Evolutionary conservation across 192 early-diverging fungal species (phyloP).

Genomic region (Coemansia sp.): DNA sequence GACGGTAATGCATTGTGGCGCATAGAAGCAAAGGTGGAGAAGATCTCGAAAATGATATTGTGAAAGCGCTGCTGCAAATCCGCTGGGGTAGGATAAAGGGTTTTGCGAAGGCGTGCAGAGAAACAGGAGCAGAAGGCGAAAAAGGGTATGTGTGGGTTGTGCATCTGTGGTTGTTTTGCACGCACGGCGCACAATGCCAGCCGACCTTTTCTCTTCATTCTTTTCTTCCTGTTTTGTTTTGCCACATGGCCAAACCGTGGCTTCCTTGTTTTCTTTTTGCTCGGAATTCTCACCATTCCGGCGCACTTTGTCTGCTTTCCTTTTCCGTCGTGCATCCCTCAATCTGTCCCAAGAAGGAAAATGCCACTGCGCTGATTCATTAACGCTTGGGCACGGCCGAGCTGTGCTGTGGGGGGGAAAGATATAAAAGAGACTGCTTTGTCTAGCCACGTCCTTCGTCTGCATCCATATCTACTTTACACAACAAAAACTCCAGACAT

Average conservation of each 20-base stretch:
- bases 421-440: neutral
- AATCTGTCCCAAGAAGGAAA: neutral
- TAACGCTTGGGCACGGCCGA: neutral
- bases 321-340: conserved; percentile 8
- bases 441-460: neutral
- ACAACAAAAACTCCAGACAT: neutral
- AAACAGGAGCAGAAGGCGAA: neutral
- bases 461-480: neutral
- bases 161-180: neutral
- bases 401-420: neutral
- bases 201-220: neutral
- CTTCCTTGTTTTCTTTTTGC: conserved; percentile 3
- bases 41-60: neutral
- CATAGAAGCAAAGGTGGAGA: conserved; percentile 14
- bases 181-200: no score
- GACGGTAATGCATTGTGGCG: conserved; percentile 18
- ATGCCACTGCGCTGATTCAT: neutral
- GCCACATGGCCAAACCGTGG: conserved; percentile 11
- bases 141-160: conserved; percentile 3
- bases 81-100: conserved; percentile 4
- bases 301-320: neutral
- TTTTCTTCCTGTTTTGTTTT: neutral
- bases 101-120: conserved; percentile 1
- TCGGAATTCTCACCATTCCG: conserved; percentile 7
- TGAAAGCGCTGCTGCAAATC: conserved; percentile 17